These are phyloP conservation scores for Tolypocladium ovalisporum DNA, from an alignment of 2,329 filamentous ascomycete species.

Conservation along the genomic window DNA sequence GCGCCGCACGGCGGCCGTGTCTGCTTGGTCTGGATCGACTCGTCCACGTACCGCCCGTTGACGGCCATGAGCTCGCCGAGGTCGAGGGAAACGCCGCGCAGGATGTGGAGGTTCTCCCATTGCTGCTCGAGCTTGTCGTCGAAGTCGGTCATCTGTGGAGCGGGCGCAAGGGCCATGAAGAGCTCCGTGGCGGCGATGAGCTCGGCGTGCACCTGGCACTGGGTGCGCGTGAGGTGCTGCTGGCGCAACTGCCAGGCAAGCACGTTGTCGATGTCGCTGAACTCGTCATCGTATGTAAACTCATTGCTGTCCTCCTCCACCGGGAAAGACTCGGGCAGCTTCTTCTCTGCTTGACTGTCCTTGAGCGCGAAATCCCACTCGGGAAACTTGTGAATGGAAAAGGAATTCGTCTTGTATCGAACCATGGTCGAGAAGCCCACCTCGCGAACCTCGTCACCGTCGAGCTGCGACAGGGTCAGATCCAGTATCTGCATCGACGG, in stretches of 20 bases:
- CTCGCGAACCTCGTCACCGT: background rate
- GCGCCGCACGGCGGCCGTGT: constrained; percentile 8
- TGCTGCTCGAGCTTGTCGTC: constrained; percentile 27
- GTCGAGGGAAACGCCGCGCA: constrained; percentile 28
- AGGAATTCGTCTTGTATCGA: background rate
- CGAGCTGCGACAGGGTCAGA: background rate
- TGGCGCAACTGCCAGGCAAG: too few relatives aligned
- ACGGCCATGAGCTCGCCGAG: constrained; percentile 29
- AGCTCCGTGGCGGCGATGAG: too few relatives aligned
- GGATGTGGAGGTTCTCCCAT: constrained; percentile 31
- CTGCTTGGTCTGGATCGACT: constrained; percentile 17
- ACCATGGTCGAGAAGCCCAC: background rate
- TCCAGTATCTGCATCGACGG: background rate
- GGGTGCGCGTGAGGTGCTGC: too few relatives aligned
- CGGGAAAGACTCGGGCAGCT: too few relatives aligned
- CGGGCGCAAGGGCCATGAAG: too few relatives aligned
- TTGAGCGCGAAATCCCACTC: background rate
- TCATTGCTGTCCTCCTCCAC: background rate
- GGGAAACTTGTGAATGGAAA: background rate
- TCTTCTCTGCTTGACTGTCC: too few relatives aligned
- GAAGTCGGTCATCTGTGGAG: constrained; percentile 1
- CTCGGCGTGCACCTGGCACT: too few relatives aligned
- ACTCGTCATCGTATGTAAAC: background rate
- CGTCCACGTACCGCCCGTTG: constrained; percentile 28
- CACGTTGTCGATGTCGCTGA: too few relatives aligned